Conservation (phyloP, 495 filamentous ascomycete species). For the Filosporella fistucella region DNA sequence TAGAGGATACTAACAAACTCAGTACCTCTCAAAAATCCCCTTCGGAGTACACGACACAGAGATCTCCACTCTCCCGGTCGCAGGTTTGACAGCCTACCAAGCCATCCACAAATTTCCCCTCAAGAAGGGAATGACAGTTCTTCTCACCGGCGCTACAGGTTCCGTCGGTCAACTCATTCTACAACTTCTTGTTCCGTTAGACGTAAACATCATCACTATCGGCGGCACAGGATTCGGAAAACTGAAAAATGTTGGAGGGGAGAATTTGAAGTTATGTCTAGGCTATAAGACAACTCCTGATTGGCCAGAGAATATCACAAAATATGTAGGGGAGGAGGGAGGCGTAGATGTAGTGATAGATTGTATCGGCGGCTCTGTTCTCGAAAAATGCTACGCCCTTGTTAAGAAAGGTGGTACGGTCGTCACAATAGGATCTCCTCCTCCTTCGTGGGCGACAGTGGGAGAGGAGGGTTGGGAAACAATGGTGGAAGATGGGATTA, state of each 20-base stretch:
- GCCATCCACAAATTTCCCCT: not conserved
- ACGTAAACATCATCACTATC: conserved; percentile 1
- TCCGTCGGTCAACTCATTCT: conserved; percentile 2
- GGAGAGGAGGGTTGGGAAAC: conserved; percentile 7
- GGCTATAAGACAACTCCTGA: not conserved
- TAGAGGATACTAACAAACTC: too few relatives aligned
- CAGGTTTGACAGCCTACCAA: conserved; percentile 4
- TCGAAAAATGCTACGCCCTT: not conserved
- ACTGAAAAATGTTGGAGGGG: conserved; percentile 5
- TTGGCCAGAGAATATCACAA: conserved; percentile 3
- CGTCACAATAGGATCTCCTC: conserved; percentile 7
- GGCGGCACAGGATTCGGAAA: conserved; percentile 4
- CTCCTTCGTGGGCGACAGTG: not conserved
- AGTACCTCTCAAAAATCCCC: not conserved
- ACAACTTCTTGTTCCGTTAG: not conserved
- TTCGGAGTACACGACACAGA: not conserved
- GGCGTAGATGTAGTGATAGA: conserved; percentile 5
- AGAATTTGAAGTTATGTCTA: conserved; percentile 1
- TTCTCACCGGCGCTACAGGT: conserved; percentile 7
- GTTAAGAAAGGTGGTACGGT: conserved; percentile 8
- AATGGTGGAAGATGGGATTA: not conserved
- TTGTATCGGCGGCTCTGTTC: not conserved
- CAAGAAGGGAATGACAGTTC: not conserved
- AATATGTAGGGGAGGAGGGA: too few relatives aligned
- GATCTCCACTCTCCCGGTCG: not conserved